Percentiles rank a stretch among this genome's conserved stretches.
Evolutionary conservation across 106 monocot genomes (phyloP).

Genomic region (Hemerocallis citrina): DNA sequence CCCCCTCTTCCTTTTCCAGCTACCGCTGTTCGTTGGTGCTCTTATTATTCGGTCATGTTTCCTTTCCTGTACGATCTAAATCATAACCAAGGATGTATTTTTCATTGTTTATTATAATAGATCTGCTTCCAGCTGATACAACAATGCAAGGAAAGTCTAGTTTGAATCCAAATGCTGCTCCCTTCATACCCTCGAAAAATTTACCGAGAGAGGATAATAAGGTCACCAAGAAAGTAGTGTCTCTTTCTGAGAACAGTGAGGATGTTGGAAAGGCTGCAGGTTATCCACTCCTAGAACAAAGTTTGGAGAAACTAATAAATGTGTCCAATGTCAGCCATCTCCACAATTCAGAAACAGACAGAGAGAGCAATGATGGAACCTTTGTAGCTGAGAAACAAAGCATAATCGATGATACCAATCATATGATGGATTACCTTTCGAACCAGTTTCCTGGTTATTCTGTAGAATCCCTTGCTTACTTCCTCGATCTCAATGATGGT

Average conservation of each 20-base stretch:
- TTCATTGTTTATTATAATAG: no score
- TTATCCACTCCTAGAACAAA: neutral
- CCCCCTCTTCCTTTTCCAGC: no score
- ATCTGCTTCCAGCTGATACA: neutral
- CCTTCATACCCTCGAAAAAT: neutral
- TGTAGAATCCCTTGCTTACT: neutral
- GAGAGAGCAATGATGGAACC: no score
- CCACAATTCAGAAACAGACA: no score
- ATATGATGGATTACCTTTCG: neutral
- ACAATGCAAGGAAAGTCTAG: slow-evolving; percentile 2
- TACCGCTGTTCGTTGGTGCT: no score
- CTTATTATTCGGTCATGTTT: no score
- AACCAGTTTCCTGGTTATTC: neutral
- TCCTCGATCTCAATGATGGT: neutral
- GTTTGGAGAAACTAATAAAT: no score
- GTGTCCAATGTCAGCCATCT: no score
- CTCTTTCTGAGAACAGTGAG: neutral
- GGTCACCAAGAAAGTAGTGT: neutral
- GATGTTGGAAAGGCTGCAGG: neutral
- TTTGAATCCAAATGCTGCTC: neutral
- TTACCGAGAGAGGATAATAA: neutral
- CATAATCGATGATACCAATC: no score
- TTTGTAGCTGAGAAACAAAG: neutral
- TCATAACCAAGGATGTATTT: no score
- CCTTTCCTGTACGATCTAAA: no score